These are phyloP conservation scores for Wickerhamiella azyma DNA, from an alignment of 805 yeast species.

Conservation along the genomic window DNA sequence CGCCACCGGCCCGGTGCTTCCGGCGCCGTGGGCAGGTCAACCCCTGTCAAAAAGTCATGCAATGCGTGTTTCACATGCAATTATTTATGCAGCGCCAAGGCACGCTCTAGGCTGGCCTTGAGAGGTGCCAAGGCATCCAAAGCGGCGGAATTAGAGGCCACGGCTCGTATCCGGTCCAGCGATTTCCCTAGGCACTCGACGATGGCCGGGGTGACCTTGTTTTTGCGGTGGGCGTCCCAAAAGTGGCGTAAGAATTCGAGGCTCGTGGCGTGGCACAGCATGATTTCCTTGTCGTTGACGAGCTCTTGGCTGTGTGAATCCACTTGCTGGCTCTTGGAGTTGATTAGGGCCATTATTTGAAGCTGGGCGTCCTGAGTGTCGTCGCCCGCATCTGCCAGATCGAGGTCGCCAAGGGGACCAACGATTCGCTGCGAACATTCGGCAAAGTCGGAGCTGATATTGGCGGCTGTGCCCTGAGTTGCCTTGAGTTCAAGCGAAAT, in stretches of 20 bases:
- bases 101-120: background rate
- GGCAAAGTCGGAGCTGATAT: background rate
- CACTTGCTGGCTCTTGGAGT: background rate
- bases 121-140: background rate
- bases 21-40: too few relatives aligned
- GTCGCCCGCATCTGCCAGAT: conserved; percentile 42
- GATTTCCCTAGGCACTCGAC: background rate
- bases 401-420: conserved; percentile 37
- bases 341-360: conserved; percentile 8
- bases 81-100: background rate
- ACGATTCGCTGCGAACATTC: background rate
- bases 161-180: conserved; percentile 2
- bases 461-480: background rate
- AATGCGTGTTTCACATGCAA: background rate
- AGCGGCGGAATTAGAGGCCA: background rate
- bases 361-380: conserved; percentile 10
- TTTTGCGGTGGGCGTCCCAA: conserved; percentile 29
- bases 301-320: background rate
- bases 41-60: too few relatives aligned
- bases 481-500: conserved; percentile 11
- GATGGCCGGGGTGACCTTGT: background rate
- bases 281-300: conserved; percentile 31
- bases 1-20: too few relatives aligned
- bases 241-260: conserved; percentile 65
- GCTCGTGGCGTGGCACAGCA: conserved; percentile 56